Conservation (phyloP, 2,329 filamentous ascomycete species). For the Colletotrichum graminicola region DNA sequence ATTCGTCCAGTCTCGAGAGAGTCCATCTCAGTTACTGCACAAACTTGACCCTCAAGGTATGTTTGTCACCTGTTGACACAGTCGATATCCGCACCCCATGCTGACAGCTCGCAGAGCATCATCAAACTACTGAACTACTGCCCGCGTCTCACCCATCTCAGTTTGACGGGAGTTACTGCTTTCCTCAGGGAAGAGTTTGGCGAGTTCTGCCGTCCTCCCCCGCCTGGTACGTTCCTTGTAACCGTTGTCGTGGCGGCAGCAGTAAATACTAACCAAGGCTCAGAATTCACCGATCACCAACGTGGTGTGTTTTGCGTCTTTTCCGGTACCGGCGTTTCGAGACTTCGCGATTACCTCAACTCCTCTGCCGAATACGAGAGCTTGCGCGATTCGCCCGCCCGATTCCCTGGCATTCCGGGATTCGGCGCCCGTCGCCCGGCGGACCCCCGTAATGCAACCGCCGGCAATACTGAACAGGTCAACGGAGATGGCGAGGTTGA, state of each 20-base stretch:
- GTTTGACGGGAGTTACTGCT: slow-evolving; percentile 91
- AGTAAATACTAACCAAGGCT: slow-evolving; percentile 45
- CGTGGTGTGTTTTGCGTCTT: slow-evolving; percentile 98
- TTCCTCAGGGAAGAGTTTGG: slow-evolving; percentile 90
- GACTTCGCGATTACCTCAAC: slow-evolving; percentile 84
- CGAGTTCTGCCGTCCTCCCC: slow-evolving; percentile 87
- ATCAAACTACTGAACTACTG: slow-evolving; percentile 90
- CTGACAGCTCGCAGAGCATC: slow-evolving; percentile 75
- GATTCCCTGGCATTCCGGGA: slow-evolving; percentile 37
- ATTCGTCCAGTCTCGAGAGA: slow-evolving; percentile 80
- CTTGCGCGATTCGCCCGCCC: slow-evolving; percentile 51
- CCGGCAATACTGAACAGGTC: slow-evolving; percentile 42
- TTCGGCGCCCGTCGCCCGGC: slow-evolving; percentile 11
- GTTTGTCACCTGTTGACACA: slow-evolving; percentile 47
- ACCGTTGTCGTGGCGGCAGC: not conserved
- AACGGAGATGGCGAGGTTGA: slow-evolving; percentile 54
- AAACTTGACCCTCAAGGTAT: slow-evolving; percentile 83
- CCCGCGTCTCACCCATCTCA: slow-evolving; percentile 91
- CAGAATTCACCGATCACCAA: slow-evolving; percentile 95
- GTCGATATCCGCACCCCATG: not conserved
- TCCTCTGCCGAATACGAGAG: slow-evolving; percentile 61
- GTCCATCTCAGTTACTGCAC: slow-evolving; percentile 97
- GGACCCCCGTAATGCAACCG: slow-evolving; percentile 34
- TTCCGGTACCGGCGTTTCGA: slow-evolving; percentile 84
- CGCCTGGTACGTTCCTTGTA: slow-evolving; percentile 66